Evolutionary conservation across 176 grass and related monocot genomes (phyloP).

Genomic region (Carex myosuroides): DNA sequence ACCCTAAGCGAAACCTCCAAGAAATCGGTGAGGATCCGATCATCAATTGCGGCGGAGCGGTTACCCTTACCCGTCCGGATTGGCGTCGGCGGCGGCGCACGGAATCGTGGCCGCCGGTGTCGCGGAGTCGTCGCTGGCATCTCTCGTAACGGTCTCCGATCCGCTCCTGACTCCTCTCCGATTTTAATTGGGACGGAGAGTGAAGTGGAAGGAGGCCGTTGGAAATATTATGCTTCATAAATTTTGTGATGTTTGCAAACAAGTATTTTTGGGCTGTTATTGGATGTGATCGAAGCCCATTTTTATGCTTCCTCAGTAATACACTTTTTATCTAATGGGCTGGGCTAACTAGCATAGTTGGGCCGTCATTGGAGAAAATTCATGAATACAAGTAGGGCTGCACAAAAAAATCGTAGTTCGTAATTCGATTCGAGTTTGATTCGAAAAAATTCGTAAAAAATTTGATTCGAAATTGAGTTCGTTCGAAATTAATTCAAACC

Average conservation of each 20-base stretch:
- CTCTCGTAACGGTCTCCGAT: background rate
- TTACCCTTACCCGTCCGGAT: conserved; percentile 54
- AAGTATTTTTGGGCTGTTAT: background rate
- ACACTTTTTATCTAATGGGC: no score
- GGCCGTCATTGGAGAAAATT: no score
- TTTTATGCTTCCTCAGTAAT: background rate
- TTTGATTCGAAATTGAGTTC: no score
- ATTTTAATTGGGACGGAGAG: background rate
- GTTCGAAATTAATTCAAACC: no score
- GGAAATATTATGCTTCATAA: background rate
- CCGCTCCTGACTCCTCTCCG: background rate
- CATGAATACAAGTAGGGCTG: no score
- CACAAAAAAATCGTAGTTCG: no score
- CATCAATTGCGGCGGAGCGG: conserved; percentile 62
- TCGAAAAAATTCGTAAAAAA: no score
- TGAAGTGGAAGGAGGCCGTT: background rate
- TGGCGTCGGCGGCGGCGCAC: conserved; percentile 52
- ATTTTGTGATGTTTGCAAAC: background rate
- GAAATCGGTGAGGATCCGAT: conserved; percentile 52
- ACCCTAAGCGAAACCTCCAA: conserved; percentile 56
- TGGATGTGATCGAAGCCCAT: background rate
- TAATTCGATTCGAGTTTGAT: no score
- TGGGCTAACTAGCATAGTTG: no score
- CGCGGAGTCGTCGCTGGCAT: conserved; percentile 43
- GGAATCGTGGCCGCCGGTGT: conserved; percentile 16